A percentile compares a stretch with the other conserved stretches of the same genome.
Conservation (phyloP, 176 grass and related monocot genomes). For the Zizania latifolia region DNA sequence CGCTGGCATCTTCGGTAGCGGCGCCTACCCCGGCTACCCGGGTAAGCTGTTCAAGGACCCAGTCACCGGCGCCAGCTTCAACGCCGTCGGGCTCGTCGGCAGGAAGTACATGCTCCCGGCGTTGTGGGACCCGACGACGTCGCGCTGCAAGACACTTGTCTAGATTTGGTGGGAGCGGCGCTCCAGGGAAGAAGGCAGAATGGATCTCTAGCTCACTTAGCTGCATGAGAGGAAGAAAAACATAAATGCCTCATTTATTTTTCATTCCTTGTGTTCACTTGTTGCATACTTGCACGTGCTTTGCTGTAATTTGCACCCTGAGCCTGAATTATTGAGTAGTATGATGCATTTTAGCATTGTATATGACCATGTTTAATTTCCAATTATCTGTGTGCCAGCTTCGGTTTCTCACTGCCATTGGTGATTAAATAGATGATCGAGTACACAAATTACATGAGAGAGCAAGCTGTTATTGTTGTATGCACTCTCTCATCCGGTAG, state of each 20-base stretch:
- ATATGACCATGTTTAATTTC: too few relatives aligned
- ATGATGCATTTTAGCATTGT: not conserved
- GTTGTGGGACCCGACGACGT: conserved; percentile 71
- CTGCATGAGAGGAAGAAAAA: conserved; percentile 1
- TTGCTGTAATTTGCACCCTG: not conserved
- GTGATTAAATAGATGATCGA: not conserved
- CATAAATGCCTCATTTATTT: conserved; percentile 45
- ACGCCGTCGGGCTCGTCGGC: conserved; percentile 54
- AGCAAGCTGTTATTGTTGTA: not conserved
- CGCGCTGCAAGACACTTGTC: conserved; percentile 58
- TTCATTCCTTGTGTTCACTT: not conserved
- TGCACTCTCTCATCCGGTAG: too few relatives aligned
- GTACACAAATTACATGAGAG: not conserved
- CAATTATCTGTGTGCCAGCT: too few relatives aligned
- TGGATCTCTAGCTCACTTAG: not conserved
- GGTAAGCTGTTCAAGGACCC: conserved; percentile 56
- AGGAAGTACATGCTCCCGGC: conserved; percentile 79
- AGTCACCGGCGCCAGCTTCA: conserved; percentile 67
- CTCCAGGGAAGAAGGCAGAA: not conserved
- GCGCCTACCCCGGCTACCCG: conserved; percentile 67
- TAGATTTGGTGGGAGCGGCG: conserved; percentile 10
- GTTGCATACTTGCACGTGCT: not conserved
- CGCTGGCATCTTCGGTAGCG: conserved; percentile 65
- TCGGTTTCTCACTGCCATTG: not conserved
- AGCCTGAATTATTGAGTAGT: not conserved